Percentiles rank a stretch among this genome's conserved stretches.
phyloP scores from a whole-genome alignment of 2,329 filamentous ascomycete species.

The Sarocladium strictum region DNA sequence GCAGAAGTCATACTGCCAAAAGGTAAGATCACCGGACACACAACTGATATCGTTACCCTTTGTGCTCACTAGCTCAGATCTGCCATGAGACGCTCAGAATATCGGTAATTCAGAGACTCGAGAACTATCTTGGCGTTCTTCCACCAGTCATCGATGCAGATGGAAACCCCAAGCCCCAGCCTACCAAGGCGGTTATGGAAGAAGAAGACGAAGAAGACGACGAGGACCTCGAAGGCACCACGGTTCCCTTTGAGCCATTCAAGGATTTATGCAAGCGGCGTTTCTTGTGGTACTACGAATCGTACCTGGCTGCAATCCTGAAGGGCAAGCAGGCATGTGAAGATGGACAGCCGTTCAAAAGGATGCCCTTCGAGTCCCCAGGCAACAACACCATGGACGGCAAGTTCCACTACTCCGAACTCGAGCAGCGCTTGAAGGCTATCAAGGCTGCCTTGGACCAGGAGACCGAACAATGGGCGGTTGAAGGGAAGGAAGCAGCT shows the following conservation, averaged over 20 bases:
- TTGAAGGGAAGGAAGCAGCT: constrained; percentile 56
- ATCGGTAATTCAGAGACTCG: constrained; percentile 78
- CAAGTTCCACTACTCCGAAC: constrained; percentile 70
- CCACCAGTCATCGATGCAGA: constrained; percentile 32
- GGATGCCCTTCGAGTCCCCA: constrained; percentile 75
- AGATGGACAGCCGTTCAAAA: constrained; percentile 59
- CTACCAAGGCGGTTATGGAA: not conserved
- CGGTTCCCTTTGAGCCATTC: constrained; percentile 72
- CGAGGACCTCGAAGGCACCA: constrained; percentile 47
- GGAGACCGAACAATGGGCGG: constrained; percentile 67
- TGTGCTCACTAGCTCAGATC: constrained; percentile 55
- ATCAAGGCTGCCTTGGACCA: constrained; percentile 66
- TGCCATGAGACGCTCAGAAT: constrained; percentile 84
- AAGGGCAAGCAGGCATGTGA: constrained; percentile 58
- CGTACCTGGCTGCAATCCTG: constrained; percentile 68
- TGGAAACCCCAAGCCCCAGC: constrained; percentile 30
- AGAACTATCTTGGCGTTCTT: constrained; percentile 67
- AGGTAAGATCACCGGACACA: constrained; percentile 57
- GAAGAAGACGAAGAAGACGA: constrained; percentile 33
- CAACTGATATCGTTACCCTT: no score
- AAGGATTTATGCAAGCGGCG: constrained; percentile 84
- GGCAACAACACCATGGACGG: constrained; percentile 80
- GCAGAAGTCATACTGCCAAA: constrained; percentile 70
- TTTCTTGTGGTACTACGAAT: constrained; percentile 94
- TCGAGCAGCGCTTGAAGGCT: constrained; percentile 61